A percentile compares a stretch with the other conserved stretches of the same genome.
Conservation (phyloP, 176 grass and related monocot species). For the Eragrostis curvula region DNA sequence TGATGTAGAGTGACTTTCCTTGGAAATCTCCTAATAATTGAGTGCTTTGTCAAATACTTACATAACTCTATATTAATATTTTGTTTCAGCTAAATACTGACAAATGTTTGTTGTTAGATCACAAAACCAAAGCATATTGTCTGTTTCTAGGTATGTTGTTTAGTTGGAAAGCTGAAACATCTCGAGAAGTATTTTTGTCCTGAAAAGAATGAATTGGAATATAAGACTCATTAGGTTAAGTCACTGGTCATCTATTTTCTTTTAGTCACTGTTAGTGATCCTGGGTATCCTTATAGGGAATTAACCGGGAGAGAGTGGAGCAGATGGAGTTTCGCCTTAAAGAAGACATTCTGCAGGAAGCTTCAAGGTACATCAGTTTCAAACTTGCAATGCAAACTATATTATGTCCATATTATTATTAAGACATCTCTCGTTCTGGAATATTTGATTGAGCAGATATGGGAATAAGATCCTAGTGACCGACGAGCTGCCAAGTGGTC, state of each 20-base stretch:
- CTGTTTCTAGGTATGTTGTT: background rate
- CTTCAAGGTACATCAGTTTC: conserved; percentile 61
- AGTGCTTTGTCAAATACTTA: background rate
- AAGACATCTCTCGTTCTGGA: conserved; percentile 33
- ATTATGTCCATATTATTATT: conserved; percentile 33
- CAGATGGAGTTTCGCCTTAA: conserved; percentile 99
- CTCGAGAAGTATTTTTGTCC: background rate
- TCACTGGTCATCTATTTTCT: conserved; percentile 27
- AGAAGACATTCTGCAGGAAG: conserved; percentile 96
- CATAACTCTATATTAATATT: background rate
- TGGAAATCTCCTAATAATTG: background rate
- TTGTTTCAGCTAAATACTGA: background rate
- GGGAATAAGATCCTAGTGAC: conserved; percentile 97
- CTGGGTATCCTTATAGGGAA: conserved; percentile 70
- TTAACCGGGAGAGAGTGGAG: conserved; percentile 95
- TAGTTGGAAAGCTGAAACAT: conserved; percentile 1
- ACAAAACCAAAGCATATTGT: background rate
- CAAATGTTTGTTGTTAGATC: background rate
- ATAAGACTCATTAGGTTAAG: conserved; percentile 9
- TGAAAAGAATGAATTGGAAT: background rate
- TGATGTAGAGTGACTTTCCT: background rate
- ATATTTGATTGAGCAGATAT: conserved; percentile 67
- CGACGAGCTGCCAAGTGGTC: conserved; percentile 95
- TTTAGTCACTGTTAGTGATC: conserved; percentile 18
- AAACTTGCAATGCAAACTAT: conserved; percentile 34